Percentiles rank a stretch among this genome's conserved stretches.
Evolutionary conservation across 129 eudicot genomes (phyloP).

Genomic region (Flaveria bidentis): DNA sequence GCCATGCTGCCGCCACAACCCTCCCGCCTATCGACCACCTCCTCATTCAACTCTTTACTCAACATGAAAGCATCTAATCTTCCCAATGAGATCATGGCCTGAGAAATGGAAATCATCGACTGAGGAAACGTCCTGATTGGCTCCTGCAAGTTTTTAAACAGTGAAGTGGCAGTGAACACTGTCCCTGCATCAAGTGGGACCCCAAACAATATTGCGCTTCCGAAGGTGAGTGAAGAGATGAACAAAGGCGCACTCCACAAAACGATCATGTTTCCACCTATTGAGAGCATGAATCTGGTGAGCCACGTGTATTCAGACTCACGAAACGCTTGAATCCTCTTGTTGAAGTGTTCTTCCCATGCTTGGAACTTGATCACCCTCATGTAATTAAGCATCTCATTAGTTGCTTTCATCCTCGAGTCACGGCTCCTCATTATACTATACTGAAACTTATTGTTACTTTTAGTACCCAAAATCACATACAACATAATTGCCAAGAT

Average conservation of each 20-base stretch:
- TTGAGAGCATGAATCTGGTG: slow-evolving; percentile 55
- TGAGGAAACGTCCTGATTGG: slow-evolving; percentile 90
- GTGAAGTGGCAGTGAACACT: slow-evolving; percentile 74
- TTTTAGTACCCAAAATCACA: slow-evolving; percentile 49
- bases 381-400: slow-evolving; percentile 74
- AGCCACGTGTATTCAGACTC: slow-evolving; percentile 73
- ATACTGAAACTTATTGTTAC: slow-evolving; percentile 59
- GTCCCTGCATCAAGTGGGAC: slow-evolving; percentile 68
- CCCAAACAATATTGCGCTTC: slow-evolving; percentile 63
- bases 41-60: slow-evolving; percentile 72
- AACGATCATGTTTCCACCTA: slow-evolving; percentile 58
- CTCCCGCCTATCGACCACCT: slow-evolving; percentile 60
- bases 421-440: slow-evolving; percentile 67
- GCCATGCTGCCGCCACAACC: slow-evolving; percentile 57
- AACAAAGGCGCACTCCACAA: slow-evolving; percentile 73
- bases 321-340: slow-evolving; percentile 61
- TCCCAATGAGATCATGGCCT: slow-evolving; percentile 77
- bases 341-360: slow-evolving; percentile 84
- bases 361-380: slow-evolving; percentile 48
- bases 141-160: slow-evolving; percentile 83
- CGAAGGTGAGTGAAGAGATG: slow-evolving; percentile 72
- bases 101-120: slow-evolving; percentile 80
- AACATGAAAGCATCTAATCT: slow-evolving; percentile 73
- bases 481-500: slow-evolving; percentile 47
- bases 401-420: slow-evolving; percentile 84